Base-by-base conservation (phyloP, 495 filamentous ascomycete species). In the Cladorrhinum samala region DNA sequence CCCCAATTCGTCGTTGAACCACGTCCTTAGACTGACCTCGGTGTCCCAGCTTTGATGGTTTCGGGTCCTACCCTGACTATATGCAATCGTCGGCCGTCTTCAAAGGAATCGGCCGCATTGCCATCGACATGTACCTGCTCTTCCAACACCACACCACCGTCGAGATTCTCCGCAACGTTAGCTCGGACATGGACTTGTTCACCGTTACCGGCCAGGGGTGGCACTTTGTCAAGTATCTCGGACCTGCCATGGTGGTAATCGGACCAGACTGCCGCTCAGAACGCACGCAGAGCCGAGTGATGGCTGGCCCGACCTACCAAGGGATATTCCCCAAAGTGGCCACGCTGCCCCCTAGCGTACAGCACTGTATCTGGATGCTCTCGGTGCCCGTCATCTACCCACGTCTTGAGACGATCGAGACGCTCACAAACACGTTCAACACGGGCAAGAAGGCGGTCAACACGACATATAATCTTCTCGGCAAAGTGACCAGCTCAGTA, bases 61-160 rank as follows among this genome's bases (percentile, higher is more conserved):
- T 91, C 53, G 93, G 93, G 17, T 93, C 88, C 1, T 97, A 97
- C 57, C 93, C 93, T 1, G 91, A 96, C 55, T 95, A 98, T 61
- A 96, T 98, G 92, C 93, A 98, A 65, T 87, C 86, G 62, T 95
- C 89, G 1, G 85, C 94, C 52, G 89, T 96, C 73, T 96, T 98
- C 77, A 96, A 95, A 68, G 96, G 96, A 66, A 95, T 97, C 59
- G 93, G 93, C 20, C 86, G 93, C 19, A 85, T 98, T 23, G 94
- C 89, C n/a, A 92, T 95, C 49, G 90, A 96, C 54, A 96, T 95
- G 89, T 98, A 96, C 63, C 78, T 98, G n/a, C 83, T 98, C 17
- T 98, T 98, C 75, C 93, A 98, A 62, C 93, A 98, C 65, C 93
- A 98, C 67, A 96, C 94, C 0, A 96, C 91, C 1, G 80, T 94